phyloP scores from a whole-genome alignment of 352 stramenopile genomes.

The Nothophytophthora sp. region DNA sequence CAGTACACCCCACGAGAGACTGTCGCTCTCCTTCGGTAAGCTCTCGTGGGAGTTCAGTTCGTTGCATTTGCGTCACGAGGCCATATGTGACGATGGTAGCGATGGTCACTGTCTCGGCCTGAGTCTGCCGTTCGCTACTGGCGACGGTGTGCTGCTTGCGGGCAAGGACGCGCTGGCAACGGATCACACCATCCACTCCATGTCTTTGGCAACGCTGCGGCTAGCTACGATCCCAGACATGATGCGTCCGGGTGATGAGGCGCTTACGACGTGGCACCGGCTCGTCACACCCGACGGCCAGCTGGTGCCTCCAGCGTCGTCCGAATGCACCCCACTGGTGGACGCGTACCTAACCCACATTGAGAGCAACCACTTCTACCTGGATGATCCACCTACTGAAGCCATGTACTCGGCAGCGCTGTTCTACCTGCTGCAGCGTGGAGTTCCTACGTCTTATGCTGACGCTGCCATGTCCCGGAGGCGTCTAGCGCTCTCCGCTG shows the following conservation, averaged over 20 bases:
- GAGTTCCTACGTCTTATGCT: constrained; percentile 28
- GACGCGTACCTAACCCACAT: constrained; percentile 43
- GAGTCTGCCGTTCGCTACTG: constrained; percentile 28
- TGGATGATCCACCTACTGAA: constrained; percentile 16
- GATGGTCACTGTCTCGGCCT: constrained; percentile 33
- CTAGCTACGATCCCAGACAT: constrained; percentile 20
- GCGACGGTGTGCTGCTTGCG: constrained; percentile 24
- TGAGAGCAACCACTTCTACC: constrained; percentile 29
- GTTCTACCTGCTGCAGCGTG: constrained; percentile 54
- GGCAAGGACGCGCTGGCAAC: constrained; percentile 28
- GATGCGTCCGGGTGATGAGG: constrained; percentile 8
- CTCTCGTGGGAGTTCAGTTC: constrained; percentile 32
- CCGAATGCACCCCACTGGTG: constrained; percentile 24
- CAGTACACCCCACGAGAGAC: constrained; percentile 20
- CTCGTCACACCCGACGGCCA: constrained; percentile 24
- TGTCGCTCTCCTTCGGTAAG: constrained; percentile 49
- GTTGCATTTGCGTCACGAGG: constrained; percentile 25
- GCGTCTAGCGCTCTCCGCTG: constrained; percentile 17
- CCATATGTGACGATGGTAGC: constrained; percentile 20
- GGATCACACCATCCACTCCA: constrained; percentile 9
- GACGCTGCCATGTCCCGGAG: constrained; percentile 15
- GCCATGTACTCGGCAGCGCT: constrained; percentile 44
- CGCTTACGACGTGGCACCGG: constrained; percentile 29
- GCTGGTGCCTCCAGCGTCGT: constrained; percentile 22
- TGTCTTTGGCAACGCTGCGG: constrained; percentile 21